Conservation (phyloP, 371 early-diverging fungal genomes). For the Mortierella sp. region DNA sequence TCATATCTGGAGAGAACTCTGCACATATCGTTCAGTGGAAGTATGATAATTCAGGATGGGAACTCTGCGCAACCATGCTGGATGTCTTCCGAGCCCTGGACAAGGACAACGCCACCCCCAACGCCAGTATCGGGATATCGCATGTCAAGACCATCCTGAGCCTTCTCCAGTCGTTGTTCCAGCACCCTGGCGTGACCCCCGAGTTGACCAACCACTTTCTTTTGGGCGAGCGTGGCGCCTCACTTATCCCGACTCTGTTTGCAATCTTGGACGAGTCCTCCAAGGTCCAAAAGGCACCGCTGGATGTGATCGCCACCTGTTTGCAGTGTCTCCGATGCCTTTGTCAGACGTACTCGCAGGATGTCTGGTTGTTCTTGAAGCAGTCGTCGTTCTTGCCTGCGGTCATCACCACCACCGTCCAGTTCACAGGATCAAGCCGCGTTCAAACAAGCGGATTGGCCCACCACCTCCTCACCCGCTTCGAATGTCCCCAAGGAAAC, state of each 20-base stretch:
- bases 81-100: slow-evolving; percentile 35
- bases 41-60: slow-evolving; percentile 49
- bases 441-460: slow-evolving; percentile 48
- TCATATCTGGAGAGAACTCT: slow-evolving; percentile 44
- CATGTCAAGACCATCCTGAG: slow-evolving; percentile 39
- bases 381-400: slow-evolving; percentile 51
- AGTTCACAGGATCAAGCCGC: slow-evolving; percentile 36
- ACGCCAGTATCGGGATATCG: slow-evolving; percentile 18
- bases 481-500: slow-evolving; percentile 41
- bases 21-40: slow-evolving; percentile 49
- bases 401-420: slow-evolving; percentile 47
- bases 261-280: slow-evolving; percentile 51
- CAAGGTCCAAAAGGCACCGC: slow-evolving; percentile 37
- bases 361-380: slow-evolving; percentile 50
- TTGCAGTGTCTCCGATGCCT: slow-evolving; percentile 38
- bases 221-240: slow-evolving; percentile 7
- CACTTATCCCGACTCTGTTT: slow-evolving; percentile 42
- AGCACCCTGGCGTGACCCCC: slow-evolving; percentile 17
- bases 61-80: slow-evolving; percentile 27
- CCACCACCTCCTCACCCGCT: slow-evolving; percentile 22
- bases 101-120: slow-evolving; percentile 5
- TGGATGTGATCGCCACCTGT: slow-evolving; percentile 45
- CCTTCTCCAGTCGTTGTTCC: slow-evolving; percentile 32
- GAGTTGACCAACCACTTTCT: slow-evolving; percentile 23
- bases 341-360: slow-evolving; percentile 33